Evolutionary conservation across 2,329 filamentous ascomycete species (phyloP).

Genomic region (Aspergillus awamori): DNA sequence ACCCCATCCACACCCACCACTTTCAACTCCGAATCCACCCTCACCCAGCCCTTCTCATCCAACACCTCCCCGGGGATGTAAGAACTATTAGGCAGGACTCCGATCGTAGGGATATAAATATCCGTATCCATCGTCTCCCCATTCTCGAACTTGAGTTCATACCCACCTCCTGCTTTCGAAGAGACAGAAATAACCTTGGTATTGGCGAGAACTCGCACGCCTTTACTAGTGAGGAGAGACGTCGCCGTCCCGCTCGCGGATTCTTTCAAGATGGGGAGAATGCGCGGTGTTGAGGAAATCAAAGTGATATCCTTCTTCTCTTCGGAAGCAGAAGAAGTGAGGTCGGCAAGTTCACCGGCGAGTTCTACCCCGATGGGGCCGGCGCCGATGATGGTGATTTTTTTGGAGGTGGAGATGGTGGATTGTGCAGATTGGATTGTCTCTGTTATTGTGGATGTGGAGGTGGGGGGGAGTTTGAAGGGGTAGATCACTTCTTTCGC

Average conservation of each 20-base stretch:
- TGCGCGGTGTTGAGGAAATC: constrained; percentile 34
- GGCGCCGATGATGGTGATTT: constrained; percentile 53
- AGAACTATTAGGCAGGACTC: constrained; percentile 55
- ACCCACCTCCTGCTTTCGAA: constrained; percentile 43
- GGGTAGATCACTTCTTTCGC: neutral
- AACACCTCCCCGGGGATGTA: constrained; percentile 56
- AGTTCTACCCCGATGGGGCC: constrained; percentile 54
- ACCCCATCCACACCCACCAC: constrained; percentile 17
- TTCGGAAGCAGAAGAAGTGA: constrained; percentile 10
- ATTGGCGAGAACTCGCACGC: constrained; percentile 49
- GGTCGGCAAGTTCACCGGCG: constrained; percentile 53
- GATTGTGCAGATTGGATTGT: constrained; percentile 46
- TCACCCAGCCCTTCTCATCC: constrained; percentile 51
- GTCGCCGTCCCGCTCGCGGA: constrained; percentile 47
- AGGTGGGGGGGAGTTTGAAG: neutral
- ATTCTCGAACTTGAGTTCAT: constrained; percentile 41
- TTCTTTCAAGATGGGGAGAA: constrained; percentile 34
- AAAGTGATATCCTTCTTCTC: constrained; percentile 41
- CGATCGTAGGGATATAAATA: constrained; percentile 57
- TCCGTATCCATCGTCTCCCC: constrained; percentile 54
- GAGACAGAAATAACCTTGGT: constrained; percentile 30
- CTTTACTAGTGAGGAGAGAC: constrained; percentile 49
- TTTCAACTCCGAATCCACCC: constrained; percentile 45
- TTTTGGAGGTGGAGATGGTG: constrained; percentile 41
- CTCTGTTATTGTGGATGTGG: neutral